These are phyloP conservation scores for Lactarius hengduanensis DNA, from an alignment of 768 basidiomycete species.

Conservation along the genomic window DNA sequence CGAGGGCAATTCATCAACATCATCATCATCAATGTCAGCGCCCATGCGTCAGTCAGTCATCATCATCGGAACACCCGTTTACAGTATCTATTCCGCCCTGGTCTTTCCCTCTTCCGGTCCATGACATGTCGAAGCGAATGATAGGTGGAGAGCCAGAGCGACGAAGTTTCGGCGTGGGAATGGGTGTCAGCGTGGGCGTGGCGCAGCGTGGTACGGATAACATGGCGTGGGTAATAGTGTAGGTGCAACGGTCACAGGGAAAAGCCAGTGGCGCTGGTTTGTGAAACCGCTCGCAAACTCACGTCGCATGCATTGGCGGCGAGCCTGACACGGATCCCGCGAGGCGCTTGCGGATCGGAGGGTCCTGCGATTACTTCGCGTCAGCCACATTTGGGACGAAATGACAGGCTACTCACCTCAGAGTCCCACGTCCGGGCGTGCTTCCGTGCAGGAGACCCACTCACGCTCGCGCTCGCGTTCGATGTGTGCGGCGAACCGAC, in stretches of 20 bases:
- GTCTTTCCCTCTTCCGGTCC: background rate
- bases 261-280: background rate
- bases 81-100: background rate
- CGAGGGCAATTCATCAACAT: constrained; percentile 11
- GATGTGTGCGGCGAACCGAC: constrained; percentile 23
- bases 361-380: constrained; percentile 5
- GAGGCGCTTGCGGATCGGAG: constrained; percentile 22
- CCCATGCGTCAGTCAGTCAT: constrained; percentile 4
- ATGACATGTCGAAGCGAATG: constrained; percentile 4
- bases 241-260: background rate
- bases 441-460: constrained; percentile 26
- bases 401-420: constrained; percentile 12
- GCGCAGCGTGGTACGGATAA: background rate
- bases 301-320: constrained; percentile 18
- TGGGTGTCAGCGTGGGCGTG: background rate
- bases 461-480: constrained; percentile 19
- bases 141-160: background rate
- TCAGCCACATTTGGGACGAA: background rate
- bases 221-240: background rate
- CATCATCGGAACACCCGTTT: constrained; percentile 1
- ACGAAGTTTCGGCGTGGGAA: background rate
- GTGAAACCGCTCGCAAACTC: background rate
- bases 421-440: constrained; percentile 28
- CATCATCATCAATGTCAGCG: constrained; percentile 15
- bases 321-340: constrained; percentile 20